Percentiles rank a stretch among this genome's conserved stretches.
Conservation (phyloP, 2,329 filamentous ascomycete species). For the Orbilia ellipsospora region DNA sequence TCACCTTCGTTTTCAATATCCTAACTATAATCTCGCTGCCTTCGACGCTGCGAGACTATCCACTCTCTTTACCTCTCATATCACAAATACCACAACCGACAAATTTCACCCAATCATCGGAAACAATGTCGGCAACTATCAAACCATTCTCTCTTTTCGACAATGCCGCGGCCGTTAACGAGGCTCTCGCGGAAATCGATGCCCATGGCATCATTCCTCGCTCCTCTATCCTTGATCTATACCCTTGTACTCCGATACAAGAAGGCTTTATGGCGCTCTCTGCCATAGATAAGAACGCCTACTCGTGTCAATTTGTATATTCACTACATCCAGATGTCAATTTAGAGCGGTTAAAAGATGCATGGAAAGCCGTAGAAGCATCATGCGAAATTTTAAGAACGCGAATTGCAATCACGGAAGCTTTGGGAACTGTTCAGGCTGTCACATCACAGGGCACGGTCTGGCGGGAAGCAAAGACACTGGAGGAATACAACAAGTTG, state of each 20-base stretch:
- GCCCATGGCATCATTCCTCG: slow-evolving; percentile 62
- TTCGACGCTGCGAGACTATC: no score
- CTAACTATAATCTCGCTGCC: no score
- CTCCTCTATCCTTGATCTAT: slow-evolving; percentile 66
- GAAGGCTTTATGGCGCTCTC: slow-evolving; percentile 69
- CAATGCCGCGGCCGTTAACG: slow-evolving; percentile 13
- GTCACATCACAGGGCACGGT: background rate
- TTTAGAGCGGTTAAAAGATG: background rate
- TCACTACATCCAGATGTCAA: slow-evolving; percentile 57
- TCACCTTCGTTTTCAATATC: slow-evolving; percentile 4
- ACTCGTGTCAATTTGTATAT: slow-evolving; percentile 66
- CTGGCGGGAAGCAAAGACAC: slow-evolving; percentile 13
- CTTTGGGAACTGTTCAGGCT: slow-evolving; percentile 58
- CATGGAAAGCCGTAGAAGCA: background rate
- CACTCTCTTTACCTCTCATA: no score
- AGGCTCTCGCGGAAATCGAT: slow-evolving; percentile 61
- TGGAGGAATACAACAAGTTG: slow-evolving; percentile 7
- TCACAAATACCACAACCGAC: background rate
- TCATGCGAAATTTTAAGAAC: background rate
- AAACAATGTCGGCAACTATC: slow-evolving; percentile 4
- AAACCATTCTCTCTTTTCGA: slow-evolving; percentile 23
- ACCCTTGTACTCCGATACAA: slow-evolving; percentile 69
- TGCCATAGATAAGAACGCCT: slow-evolving; percentile 67
- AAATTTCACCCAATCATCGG: background rate
- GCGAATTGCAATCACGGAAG: slow-evolving; percentile 43